Percentiles rank a stretch among this genome's conserved stretches.
Conservation (phyloP, 2,329 filamentous ascomycete genomes). For the Aphanoascus verrucosus region DNA sequence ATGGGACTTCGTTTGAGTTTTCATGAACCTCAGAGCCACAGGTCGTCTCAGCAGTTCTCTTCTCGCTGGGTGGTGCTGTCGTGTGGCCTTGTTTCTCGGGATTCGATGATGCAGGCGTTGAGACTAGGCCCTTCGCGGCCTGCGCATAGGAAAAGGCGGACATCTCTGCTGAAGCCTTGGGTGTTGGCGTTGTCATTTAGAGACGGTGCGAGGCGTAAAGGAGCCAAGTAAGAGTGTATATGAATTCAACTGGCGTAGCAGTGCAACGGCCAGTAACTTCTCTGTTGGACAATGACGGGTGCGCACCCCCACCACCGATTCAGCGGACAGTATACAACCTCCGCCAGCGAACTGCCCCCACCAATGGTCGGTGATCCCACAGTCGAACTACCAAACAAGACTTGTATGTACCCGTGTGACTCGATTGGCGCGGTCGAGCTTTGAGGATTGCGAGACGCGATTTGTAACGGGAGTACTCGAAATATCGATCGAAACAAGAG, state of each 20-base stretch:
- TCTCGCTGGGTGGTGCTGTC: conserved; percentile 23
- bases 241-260: neutral
- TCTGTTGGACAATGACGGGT: neutral
- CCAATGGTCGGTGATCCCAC: conserved; percentile 9
- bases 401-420: neutral
- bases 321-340: conserved; percentile 9
- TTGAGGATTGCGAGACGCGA: neutral
- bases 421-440: neutral
- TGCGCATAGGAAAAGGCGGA: conserved; percentile 85
- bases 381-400: neutral
- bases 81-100: conserved; percentile 24
- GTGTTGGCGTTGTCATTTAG: conserved; percentile 35
- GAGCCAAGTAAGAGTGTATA: neutral
- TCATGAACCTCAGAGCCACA: conserved; percentile 26
- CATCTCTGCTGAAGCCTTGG: conserved; percentile 30
- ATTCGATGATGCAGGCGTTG: conserved; percentile 36
- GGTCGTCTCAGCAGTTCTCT: conserved; percentile 22
- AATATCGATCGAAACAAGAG: neutral
- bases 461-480: neutral
- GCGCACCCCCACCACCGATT: conserved; percentile 4
- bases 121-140: conserved; percentile 71
- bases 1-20: conserved; percentile 14
- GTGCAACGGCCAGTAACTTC: neutral
- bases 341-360: conserved; percentile 16
- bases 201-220: neutral